Conservation (phyloP, 331 rosid genomes). For the Dryas integrifolia region DNA sequence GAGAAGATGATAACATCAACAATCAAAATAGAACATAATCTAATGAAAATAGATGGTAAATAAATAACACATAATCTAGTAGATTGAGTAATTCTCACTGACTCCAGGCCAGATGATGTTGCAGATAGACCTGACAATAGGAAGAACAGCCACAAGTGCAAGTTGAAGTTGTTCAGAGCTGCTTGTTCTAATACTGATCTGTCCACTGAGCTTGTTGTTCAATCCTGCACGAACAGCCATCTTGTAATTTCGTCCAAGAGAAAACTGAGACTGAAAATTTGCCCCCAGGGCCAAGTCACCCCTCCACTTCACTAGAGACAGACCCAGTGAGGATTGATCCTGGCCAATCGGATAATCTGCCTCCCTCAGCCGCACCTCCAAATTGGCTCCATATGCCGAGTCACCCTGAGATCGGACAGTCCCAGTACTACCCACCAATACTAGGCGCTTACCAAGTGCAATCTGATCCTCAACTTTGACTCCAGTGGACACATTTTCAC, state of each 20-base stretch:
- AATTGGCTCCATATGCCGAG: constrained; percentile 77
- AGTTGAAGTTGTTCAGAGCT: constrained; percentile 90
- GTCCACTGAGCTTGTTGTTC: constrained; percentile 91
- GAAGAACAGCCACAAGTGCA: constrained; percentile 72
- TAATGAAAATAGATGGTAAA: constrained; percentile 10
- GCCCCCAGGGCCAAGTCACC: constrained; percentile 82
- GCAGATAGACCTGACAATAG: constrained; percentile 60
- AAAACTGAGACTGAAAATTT: constrained; percentile 76
- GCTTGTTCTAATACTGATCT: constrained; percentile 70
- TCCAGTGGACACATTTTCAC: constrained; percentile 85
- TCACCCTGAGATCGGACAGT: constrained; percentile 72
- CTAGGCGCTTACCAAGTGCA: constrained; percentile 79
- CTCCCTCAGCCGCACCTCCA: constrained; percentile 83
- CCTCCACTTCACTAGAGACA: constrained; percentile 83
- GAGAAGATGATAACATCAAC: neutral
- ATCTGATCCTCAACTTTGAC: constrained; percentile 89
- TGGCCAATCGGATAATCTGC: constrained; percentile 94
- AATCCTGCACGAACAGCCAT: constrained; percentile 78
- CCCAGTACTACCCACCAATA: constrained; percentile 74
- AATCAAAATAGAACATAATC: constrained; percentile 17
- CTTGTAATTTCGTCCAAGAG: constrained; percentile 78
- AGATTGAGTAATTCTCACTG: constrained; percentile 64
- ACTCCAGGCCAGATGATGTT: constrained; percentile 67
- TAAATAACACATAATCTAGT: constrained; percentile 36
- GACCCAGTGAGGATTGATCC: constrained; percentile 75